Conservation (phyloP, 2,329 filamentous ascomycete genomes). For the Paraconiothyrium brasiliense region DNA sequence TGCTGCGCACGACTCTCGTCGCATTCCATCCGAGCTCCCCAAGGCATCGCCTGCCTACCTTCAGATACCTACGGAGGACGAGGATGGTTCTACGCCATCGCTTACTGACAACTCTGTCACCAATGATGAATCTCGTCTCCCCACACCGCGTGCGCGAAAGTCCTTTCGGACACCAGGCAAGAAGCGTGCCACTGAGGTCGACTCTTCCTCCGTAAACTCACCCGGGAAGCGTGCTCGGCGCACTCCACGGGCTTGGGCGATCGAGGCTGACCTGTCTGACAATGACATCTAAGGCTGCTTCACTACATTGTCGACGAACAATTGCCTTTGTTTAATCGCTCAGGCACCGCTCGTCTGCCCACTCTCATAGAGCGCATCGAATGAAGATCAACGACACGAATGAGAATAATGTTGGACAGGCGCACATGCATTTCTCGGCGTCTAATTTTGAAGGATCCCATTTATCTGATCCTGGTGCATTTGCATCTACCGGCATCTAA, state of each 20-base stretch:
- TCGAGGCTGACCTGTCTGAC: background rate
- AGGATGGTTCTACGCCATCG: background rate
- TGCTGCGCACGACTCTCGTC: constrained; percentile 7
- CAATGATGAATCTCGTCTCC: constrained; percentile 4
- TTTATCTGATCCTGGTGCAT: too few species aligned
- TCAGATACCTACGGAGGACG: background rate
- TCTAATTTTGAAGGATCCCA: too few species aligned
- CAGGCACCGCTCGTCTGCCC: background rate
- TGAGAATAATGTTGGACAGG: too few species aligned
- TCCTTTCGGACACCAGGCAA: background rate
- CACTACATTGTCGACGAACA: background rate
- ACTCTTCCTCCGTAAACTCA: background rate
- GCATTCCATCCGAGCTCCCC: background rate
- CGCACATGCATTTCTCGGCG: too few species aligned
- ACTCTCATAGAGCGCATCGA: too few species aligned
- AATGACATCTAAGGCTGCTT: background rate
- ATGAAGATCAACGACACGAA: too few species aligned
- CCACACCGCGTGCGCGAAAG: constrained; percentile 1
- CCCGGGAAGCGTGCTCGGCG: constrained; percentile 6
- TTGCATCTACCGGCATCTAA: too few species aligned
- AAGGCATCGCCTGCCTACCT: constrained; percentile 9
- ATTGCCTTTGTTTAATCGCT: background rate
- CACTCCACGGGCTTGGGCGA: background rate
- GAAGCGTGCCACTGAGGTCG: background rate
- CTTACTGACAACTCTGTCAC: constrained; percentile 9